Conservation (phyloP, 140 eudicot genomes). For the Cichorium intybus region DNA sequence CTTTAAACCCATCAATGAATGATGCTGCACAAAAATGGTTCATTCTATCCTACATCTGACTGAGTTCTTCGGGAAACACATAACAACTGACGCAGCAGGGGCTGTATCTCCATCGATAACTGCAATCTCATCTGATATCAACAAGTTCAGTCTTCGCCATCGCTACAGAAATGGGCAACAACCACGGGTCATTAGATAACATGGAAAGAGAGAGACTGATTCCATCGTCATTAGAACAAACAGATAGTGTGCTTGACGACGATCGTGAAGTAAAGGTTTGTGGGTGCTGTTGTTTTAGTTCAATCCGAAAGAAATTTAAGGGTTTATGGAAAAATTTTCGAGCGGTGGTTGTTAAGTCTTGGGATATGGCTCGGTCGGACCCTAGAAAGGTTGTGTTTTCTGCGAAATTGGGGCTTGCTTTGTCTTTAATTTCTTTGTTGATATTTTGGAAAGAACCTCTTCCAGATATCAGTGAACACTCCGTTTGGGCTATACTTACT, state of each 20-base stretch:
- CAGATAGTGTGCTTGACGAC: not conserved
- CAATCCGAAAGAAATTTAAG: constrained; percentile 1
- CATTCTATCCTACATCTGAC: not conserved
- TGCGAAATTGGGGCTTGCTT: constrained; percentile 64
- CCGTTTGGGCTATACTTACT: constrained; percentile 89
- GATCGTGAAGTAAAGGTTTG: not conserved
- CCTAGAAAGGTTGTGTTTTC: constrained; percentile 72
- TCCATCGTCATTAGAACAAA: constrained; percentile 19
- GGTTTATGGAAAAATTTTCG: constrained; percentile 19
- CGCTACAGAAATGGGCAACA: constrained; percentile 16
- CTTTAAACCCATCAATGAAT: constrained; percentile 10
- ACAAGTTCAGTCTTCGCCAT: not conserved
- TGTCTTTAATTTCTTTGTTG: constrained; percentile 58
- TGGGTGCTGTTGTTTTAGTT: constrained; percentile 25
- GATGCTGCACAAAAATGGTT: constrained; percentile 1
- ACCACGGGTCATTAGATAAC: constrained; percentile 16
- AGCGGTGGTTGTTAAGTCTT: constrained; percentile 34
- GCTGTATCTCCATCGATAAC: not conserved
- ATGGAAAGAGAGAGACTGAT: constrained; percentile 32
- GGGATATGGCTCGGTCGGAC: constrained; percentile 54
- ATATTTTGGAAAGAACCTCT: constrained; percentile 66
- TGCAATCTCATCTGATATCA: not conserved
- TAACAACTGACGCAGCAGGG: not conserved
- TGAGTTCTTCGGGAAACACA: not conserved
- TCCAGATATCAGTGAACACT: constrained; percentile 45